Evolutionary conservation across 257 asterid species (phyloP), one percentile per base, ranked within the genome.

Genomic region (Salvia hispanica): DNA sequence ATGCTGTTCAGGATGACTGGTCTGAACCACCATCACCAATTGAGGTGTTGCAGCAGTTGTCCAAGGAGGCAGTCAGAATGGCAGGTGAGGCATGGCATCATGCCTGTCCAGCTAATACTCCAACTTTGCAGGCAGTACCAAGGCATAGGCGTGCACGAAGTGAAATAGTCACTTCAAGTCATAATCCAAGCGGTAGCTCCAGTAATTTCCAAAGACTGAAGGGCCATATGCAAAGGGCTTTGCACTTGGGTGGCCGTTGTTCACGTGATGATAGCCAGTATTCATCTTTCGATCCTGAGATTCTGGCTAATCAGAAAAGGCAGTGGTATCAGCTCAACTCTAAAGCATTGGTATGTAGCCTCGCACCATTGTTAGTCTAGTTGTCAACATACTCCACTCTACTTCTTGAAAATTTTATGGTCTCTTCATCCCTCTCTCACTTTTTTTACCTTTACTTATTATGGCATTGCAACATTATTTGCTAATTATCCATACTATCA

Each of bases 241-340:
- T 91, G 77, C 80, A 83, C 1, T 73, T 85, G 84, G 87, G 91
- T 18, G 80, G 77, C 61, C 72, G 75, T 16, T 73, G 79, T 78
- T 74, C 72, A 50, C 82, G 72, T 13, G 89, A 75, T 14, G 84
- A 84, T 60, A 68, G 71, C 69, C 64, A 36, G 21, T 78, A 62
- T 59, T 75, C 83, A 10, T 71, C 88, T 47, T 85, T 92, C 45
- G 85, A 92, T 82, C 96, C 98, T 5, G 96, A 92, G 91, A 85
- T 88, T 82, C 81, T 90, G 66, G 93, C 97, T 54, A 85, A 92
- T 70, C 98, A 88, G 83, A 92, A 92, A 81, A 76, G 98, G 56
- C 97, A 88, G 75, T 92, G 98, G 98, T 88, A 85, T 84, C 88
- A 84, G 77, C 78, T 84, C 69, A 84, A 88, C 72, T 88, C 98